Evolutionary conservation across 1,139 yeast genomes (phyloP), one percentile per base, ranked within the genome.

Genomic region (Hansenula lynferdii): DNA sequence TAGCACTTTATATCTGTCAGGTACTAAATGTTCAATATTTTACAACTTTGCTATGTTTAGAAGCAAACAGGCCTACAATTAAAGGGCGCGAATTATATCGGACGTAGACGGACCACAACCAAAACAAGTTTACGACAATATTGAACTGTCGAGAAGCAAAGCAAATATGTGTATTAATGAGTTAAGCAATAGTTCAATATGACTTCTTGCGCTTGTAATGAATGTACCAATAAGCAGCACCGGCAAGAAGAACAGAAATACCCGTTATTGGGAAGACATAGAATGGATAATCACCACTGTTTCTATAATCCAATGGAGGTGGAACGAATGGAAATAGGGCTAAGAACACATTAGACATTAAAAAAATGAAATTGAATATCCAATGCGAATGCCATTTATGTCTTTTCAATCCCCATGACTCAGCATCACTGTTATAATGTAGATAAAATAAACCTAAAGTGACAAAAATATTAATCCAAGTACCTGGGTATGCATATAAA

Each of bases 241-340:
- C 84, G n/a, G 64, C 33, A 0, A 62, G 39, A 20, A 77, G 53
- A 8, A 74, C 72, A 3, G 68, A 58, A 3, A 76, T 60, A 0
- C 83, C 79, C 3, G 77, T 70, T 7, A 68, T 61, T 0, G 84
- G 83, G 51, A 77, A 76, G 24, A 76, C 68, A 68, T 75, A 78
- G 49, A 72, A 78, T 1, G 84, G 82, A 36, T 42, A 62, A 60
- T 64, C 41, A 45, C 57, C 56, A 47, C 50, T 40, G 12, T 43
- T 42, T 5, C 45, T 50, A 8, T 45, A 21, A 7, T 34, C 42
- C 1, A 39, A 38, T 5, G 66, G 62, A 0, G 84, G 84, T 4
- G 77, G 79, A 0, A 77, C 58, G 54, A 78, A 76, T 7, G 84
- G 83, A 40, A 77, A 69, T 10, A 77, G 40, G 2, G 80, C 77